Evolutionary conservation across 768 basidiomycete genomes (phyloP), one percentile per base, ranked within the genome.

Genomic region (Galerina marginata): DNA sequence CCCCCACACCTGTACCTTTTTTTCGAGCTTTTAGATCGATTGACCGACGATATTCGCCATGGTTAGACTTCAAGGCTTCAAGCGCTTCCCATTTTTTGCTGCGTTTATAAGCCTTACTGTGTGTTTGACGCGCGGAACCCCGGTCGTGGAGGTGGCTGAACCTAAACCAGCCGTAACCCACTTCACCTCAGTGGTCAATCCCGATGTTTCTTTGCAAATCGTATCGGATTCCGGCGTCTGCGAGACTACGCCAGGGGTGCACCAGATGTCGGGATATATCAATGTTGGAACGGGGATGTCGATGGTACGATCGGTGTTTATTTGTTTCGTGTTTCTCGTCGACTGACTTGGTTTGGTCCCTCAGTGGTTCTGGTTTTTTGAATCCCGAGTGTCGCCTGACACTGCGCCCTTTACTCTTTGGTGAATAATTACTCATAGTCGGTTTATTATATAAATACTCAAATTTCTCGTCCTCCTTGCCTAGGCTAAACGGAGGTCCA

Each of bases 351-450:
- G 43, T 12, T 3, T 54, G 15, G 9, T 16, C 11, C 39, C 49
- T n/a, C 56, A 88, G 87, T 89, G 86, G 86, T 90, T 89, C 67
- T 90, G 88, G 86, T 90, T 89, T 71, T 90, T 90, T 54, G 89
- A 86, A 61, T 81, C 88, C 2, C 79, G 89, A 12, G 72, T 83
- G 33, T 74, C 78, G 2, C 85, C 87, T 0, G 83, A 86, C 50
- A 86, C 79, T 1, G 87, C 87, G 0, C 88, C 88, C 0, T 85
- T 90, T 65, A 87, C 87, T 2, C 75, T 89, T 23, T 90, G 88
- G 87, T 85, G 71, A 29, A 25, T 48, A 11, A 54, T 10, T 10
- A 23, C 11, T 9, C 58, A 53, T 49, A 49, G 15, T 1, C 7
- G 29, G 16, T 11, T 25, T n/a, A 20, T 25, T 49, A 25, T 25